Percentiles rank a stretch among this genome's conserved stretches.
Evolutionary conservation across 2,329 filamentous ascomycete genomes (phyloP).

Genomic region (Purpureocillium lavendulum): DNA sequence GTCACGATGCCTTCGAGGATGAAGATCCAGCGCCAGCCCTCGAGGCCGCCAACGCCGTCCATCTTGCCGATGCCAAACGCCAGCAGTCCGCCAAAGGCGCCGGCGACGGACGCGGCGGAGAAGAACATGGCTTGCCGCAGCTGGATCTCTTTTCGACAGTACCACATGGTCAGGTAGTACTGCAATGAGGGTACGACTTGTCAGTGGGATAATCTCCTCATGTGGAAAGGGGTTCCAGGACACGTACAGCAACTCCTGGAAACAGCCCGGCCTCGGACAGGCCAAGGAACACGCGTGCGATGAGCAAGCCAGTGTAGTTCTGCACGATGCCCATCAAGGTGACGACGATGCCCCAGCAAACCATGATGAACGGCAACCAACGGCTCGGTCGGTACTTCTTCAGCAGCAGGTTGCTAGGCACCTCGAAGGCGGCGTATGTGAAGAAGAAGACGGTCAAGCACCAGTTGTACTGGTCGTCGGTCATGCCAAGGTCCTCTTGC

Average conservation of each 20-base stretch:
- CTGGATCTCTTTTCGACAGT: constrained; percentile 46
- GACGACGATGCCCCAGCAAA: constrained; percentile 45
- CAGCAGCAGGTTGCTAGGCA: constrained; percentile 68
- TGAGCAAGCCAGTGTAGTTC: constrained; percentile 37
- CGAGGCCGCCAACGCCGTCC: constrained; percentile 52
- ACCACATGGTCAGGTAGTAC: constrained; percentile 52
- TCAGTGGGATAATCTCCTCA: no score
- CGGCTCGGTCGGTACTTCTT: constrained; percentile 65
- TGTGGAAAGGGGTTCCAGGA: neutral
- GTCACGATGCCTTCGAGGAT: constrained; percentile 65
- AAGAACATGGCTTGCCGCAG: constrained; percentile 66
- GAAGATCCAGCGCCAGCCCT: constrained; percentile 59
- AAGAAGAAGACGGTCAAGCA: constrained; percentile 70
- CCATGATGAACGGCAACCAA: constrained; percentile 72
- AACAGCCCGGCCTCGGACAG: constrained; percentile 61
- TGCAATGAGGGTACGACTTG: constrained; percentile 6
- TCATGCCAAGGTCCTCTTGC: constrained; percentile 46
- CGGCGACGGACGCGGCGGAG: constrained; percentile 70
- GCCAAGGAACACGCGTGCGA: constrained; percentile 50
- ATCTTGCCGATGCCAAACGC: constrained; percentile 64
- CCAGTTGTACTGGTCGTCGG: constrained; percentile 61
- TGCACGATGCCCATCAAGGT: constrained; percentile 45
- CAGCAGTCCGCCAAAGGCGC: constrained; percentile 66
- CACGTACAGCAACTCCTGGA: constrained; percentile 46
- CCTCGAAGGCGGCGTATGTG: constrained; percentile 66